phyloP scores from a whole-genome alignment of 768 basidiomycete genomes.

The Termitomyces heimii region DNA sequence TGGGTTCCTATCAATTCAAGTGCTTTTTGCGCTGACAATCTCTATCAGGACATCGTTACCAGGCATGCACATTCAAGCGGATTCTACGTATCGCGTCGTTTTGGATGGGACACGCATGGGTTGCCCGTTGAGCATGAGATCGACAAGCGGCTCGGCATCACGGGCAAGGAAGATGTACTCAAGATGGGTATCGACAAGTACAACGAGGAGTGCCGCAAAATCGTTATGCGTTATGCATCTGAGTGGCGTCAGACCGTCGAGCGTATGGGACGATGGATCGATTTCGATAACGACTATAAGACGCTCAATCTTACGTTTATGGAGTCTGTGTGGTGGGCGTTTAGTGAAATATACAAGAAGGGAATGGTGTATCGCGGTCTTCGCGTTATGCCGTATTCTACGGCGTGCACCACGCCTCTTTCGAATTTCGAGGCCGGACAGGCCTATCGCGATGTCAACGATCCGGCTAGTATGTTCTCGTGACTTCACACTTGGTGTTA shows the following conservation, averaged over 20 bases:
- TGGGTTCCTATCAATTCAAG: neutral
- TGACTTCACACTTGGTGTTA: neutral
- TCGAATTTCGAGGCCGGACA: slow-evolving; percentile 96
- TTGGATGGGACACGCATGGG: slow-evolving; percentile 99
- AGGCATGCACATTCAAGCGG: slow-evolving; percentile 93
- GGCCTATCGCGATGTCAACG: slow-evolving; percentile 88
- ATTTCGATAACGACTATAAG: slow-evolving; percentile 99
- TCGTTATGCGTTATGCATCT: slow-evolving; percentile 94
- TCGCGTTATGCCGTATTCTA: slow-evolving; percentile 97
- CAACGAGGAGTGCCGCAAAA: slow-evolving; percentile 93
- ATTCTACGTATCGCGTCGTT: slow-evolving; percentile 86
- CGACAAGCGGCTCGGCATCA: slow-evolving; percentile 93
- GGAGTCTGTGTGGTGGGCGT: slow-evolving; percentile 99
- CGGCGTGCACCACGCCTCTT: slow-evolving; percentile 90
- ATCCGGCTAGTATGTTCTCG: slow-evolving; percentile 70
- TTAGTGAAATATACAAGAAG: slow-evolving; percentile 89
- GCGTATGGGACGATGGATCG: slow-evolving; percentile 99
- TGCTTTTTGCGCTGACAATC: neutral
- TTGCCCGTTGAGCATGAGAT: slow-evolving; percentile 99
- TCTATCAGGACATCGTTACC: slow-evolving; percentile 89
- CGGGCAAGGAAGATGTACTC: slow-evolving; percentile 89
- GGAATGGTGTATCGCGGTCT: slow-evolving; percentile 89
- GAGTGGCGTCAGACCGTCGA: slow-evolving; percentile 96
- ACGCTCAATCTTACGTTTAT: slow-evolving; percentile 91
- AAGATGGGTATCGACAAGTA: slow-evolving; percentile 95